Conservation (phyloP, 331 rosid genomes). For the Acacia pycnantha region DNA sequence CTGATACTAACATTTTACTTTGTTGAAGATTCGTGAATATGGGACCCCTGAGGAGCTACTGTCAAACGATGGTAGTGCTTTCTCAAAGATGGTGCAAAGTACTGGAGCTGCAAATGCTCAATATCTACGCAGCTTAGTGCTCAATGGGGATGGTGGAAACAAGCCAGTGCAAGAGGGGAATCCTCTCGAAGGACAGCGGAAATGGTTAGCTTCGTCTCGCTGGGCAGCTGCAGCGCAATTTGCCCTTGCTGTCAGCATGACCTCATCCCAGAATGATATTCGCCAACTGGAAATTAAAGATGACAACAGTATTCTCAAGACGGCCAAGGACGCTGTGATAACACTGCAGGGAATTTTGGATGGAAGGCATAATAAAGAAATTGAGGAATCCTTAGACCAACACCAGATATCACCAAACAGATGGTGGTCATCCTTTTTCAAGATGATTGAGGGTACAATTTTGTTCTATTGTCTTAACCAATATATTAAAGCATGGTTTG, state of each 20-base stretch:
- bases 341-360: constrained; percentile 83
- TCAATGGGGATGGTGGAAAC: constrained; percentile 35
- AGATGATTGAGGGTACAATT: constrained; percentile 69
- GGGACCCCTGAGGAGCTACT: constrained; percentile 72
- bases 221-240: constrained; percentile 73
- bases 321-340: constrained; percentile 74
- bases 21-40: constrained; percentile 69
- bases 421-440: constrained; percentile 84
- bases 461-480: constrained; percentile 18
- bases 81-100: constrained; percentile 88
- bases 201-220: constrained; percentile 63
- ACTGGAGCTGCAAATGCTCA: constrained; percentile 91
- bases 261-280: constrained; percentile 62
- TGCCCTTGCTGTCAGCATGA: constrained; percentile 68
- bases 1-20: constrained; percentile 18
- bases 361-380: constrained; percentile 70
- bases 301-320: constrained; percentile 48
- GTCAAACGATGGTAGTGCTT: constrained; percentile 61
- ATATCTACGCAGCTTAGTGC: constrained; percentile 63
- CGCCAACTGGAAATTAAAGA: constrained; percentile 48
- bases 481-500: background rate
- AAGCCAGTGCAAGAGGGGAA: constrained; percentile 31
- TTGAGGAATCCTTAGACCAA: constrained; percentile 51
- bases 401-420: constrained; percentile 52
- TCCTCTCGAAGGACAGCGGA: constrained; percentile 44